A percentile compares a stretch with the other conserved stretches of the same genome.
Conservation (phyloP, 352 stramenopile genomes). For the Elongisporangium prolatum region DNA sequence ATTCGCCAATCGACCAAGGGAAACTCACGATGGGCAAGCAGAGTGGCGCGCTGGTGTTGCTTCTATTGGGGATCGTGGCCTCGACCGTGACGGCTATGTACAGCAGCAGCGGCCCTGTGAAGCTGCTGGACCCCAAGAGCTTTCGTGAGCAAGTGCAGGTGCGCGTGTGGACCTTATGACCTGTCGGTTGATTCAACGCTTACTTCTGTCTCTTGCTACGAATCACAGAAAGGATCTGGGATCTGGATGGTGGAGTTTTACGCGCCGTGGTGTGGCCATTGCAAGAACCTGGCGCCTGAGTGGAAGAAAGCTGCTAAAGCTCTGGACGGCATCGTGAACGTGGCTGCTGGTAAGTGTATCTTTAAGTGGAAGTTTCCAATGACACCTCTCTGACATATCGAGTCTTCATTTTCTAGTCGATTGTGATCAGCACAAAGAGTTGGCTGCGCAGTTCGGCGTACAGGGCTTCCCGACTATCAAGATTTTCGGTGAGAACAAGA, state of each 20-base stretch:
- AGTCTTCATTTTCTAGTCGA: conserved; percentile 34
- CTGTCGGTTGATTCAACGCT: not conserved
- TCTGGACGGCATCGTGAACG: conserved; percentile 86
- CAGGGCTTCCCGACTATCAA: conserved; percentile 94
- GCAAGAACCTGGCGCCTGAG: conserved; percentile 90
- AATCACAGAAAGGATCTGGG: conserved; percentile 48
- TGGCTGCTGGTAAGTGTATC: conserved; percentile 69
- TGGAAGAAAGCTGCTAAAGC: conserved; percentile 90
- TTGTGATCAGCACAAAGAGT: conserved; percentile 72
- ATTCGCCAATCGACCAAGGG: not conserved
- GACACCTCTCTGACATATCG: not conserved
- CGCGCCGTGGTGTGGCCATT: conserved; percentile 94
- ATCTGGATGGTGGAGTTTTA: conserved; percentile 96
- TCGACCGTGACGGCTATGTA: conserved; percentile 51
- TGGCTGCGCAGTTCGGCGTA: conserved; percentile 87
- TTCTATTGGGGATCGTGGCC: conserved; percentile 21
- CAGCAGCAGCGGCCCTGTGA: conserved; percentile 56
- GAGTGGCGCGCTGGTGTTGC: conserved; percentile 8
- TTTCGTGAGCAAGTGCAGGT: conserved; percentile 65
- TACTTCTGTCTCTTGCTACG: not conserved
- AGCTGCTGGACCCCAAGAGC: conserved; percentile 63
- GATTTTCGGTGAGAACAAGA: conserved; percentile 86
- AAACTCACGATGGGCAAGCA: conserved; percentile 13
- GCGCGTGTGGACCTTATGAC: conserved; percentile 2
- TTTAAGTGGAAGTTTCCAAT: too few species aligned